Base-by-base conservation (phyloP, 1,284 basidiomycete species). In the Tranzscheliella williamsii region DNA sequence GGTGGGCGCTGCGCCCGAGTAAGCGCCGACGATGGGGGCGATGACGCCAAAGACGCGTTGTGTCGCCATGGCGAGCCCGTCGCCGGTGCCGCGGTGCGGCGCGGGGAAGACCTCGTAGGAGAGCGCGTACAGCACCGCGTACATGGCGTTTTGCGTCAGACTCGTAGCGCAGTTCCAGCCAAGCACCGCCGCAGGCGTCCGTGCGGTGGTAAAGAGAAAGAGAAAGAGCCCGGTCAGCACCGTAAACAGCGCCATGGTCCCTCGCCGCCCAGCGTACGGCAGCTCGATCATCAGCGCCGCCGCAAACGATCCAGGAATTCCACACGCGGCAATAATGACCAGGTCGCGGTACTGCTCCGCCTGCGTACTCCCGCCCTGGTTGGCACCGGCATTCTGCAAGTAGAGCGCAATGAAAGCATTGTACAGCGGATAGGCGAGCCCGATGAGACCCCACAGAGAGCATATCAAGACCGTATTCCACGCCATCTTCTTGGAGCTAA, bases 341-440 rank as follows among this genome's bases (percentile, higher is more conserved):
- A 69, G 48, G 29, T 73, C 30, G 84, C 84, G 81, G 84, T 84
- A 65, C 86, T 88, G 37, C 85, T 83, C 70, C 85, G 87, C 0
- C 31, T 73, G 69, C 13, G 64, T 48, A 2, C 42, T 46, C 17
- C 42, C 45, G 24, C 52, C 64, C 31, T 67, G 83, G 81, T 33
- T 81, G 4, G 80, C 56, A 42, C 81, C 78, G 32, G 80, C 80
- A 17, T 79, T 84, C 17, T 81, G 79, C 30, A 86, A 81, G 70
- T 85, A 84, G 49, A 83, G 85, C 1, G 83, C 63, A 27, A 86
- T 80, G 66, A 86, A 88, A 36, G 81, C 83, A 76, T 87, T 85
- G 78, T 83, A 87, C 81, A 88, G 75, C 24, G 87, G 85, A 73
- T 86, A 88, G 2, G 86, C 86, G 11, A 89, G 82, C 4, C 87